phyloP scores from a whole-genome alignment of 1,284 basidiomycete species.

The Volvariella surrecta region DNA sequence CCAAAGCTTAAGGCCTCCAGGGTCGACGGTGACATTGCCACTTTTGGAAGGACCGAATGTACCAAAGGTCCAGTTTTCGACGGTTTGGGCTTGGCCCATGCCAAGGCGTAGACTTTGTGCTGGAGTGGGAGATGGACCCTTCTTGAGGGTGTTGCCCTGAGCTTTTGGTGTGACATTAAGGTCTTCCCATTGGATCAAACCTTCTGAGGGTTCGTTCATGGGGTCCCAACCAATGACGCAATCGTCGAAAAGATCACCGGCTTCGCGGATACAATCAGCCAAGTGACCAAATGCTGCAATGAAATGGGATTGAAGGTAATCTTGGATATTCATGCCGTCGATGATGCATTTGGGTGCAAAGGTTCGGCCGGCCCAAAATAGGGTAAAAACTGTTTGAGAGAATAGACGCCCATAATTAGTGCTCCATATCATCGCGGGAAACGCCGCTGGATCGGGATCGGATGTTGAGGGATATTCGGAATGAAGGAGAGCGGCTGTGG shows the following conservation, averaged over 20 bases:
- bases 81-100: constrained; percentile 78
- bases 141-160: constrained; percentile 70
- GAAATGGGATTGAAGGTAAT: constrained; percentile 86
- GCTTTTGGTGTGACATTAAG: constrained; percentile 55
- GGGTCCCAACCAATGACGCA: constrained; percentile 97
- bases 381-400: constrained; percentile 85
- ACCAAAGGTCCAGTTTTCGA: constrained; percentile 84
- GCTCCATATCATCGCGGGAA: constrained; percentile 95
- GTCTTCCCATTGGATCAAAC: constrained; percentile 72
- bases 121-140: constrained; percentile 83
- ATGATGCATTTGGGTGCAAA: constrained; percentile 91
- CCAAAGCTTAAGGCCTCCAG: constrained; percentile 74
- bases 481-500: constrained; percentile 82
- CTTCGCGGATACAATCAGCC: constrained; percentile 67
- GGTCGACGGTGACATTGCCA: constrained; percentile 77
- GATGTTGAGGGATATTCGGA: constrained; percentile 74
- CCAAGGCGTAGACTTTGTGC: constrained; percentile 81
- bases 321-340: constrained; percentile 90
- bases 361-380: constrained; percentile 89
- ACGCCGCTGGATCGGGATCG: constrained; percentile 56
- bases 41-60: constrained; percentile 70
- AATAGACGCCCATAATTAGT: constrained; percentile 92
- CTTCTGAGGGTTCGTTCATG: constrained; percentile 92
- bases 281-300: constrained; percentile 71
- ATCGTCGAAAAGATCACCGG: constrained; percentile 73